Percentiles rank a stretch among this genome's conserved stretches.
phyloP scores from a whole-genome alignment of 805 yeast genomes.

The Cyberlindnera misumaiensis region DNA sequence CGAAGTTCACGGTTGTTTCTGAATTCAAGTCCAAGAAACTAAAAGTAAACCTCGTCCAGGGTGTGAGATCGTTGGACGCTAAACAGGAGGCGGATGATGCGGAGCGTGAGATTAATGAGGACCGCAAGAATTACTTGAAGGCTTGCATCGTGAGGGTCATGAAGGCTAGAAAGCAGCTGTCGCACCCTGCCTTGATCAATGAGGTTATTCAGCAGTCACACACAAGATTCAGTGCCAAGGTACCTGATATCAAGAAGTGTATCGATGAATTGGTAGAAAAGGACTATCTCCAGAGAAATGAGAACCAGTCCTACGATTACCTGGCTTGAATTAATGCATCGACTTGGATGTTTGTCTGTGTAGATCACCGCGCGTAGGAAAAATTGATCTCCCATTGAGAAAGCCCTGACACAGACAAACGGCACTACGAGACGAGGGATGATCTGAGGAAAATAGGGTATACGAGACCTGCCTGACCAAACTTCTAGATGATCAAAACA shows the following conservation, averaged over 20 bases:
- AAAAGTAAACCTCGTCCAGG: slow-evolving; percentile 71
- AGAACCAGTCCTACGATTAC: slow-evolving; percentile 69
- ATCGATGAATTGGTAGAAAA: slow-evolving; percentile 80
- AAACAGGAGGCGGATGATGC: slow-evolving; percentile 68
- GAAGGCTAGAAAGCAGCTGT: slow-evolving; percentile 82
- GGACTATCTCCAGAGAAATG: slow-evolving; percentile 75
- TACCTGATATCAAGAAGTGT: slow-evolving; percentile 80
- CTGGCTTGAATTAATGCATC: slow-evolving; percentile 43
- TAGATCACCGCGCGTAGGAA: neutral
- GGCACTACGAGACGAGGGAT: no score
- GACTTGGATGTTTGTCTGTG: neutral
- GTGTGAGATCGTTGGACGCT: slow-evolving; percentile 45
- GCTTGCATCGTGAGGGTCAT: slow-evolving; percentile 95
- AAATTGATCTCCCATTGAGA: no score
- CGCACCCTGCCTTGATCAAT: slow-evolving; percentile 74
- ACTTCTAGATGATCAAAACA: neutral
- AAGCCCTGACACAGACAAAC: no score
- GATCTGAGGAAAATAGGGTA: no score
- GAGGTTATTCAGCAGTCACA: slow-evolving; percentile 86
- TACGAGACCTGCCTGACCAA: no score
- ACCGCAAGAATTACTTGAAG: slow-evolving; percentile 76
- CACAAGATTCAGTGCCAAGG: slow-evolving; percentile 74
- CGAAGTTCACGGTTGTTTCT: slow-evolving; percentile 61
- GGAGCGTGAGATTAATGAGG: slow-evolving; percentile 76
- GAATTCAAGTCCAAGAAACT: slow-evolving; percentile 83